Evolutionary conservation across 2,329 filamentous ascomycete species (phyloP).

Genomic region (Westerdykella sp.): DNA sequence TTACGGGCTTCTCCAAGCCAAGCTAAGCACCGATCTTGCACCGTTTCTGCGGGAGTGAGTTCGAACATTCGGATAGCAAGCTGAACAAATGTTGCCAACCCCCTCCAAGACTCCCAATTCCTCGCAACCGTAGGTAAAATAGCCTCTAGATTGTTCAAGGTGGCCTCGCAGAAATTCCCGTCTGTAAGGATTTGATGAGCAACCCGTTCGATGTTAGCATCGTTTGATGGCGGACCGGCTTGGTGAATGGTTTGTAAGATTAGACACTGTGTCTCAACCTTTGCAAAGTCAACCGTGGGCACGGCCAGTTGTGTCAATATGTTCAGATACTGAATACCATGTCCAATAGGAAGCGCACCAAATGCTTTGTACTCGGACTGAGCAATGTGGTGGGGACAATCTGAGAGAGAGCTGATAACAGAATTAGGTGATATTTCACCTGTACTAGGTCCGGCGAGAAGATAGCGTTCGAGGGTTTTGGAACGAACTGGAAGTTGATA

Average conservation of each 20-base stretch:
- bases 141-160: constrained; percentile 13
- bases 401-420: constrained; percentile 35
- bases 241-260: constrained; percentile 48
- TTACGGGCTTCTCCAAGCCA: constrained; percentile 31
- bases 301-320: constrained; percentile 47
- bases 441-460: constrained; percentile 29
- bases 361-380: constrained; percentile 52
- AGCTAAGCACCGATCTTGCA: constrained; percentile 22
- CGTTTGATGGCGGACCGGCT: constrained; percentile 35
- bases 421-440: constrained; percentile 42
- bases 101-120: constrained; percentile 37
- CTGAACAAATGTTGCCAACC: constrained; percentile 37
- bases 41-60: constrained; percentile 19
- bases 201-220: constrained; percentile 17
- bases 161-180: constrained; percentile 22
- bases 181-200: constrained; percentile 36
- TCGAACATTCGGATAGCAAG: constrained; percentile 43
- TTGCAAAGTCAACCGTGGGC: constrained; percentile 48
- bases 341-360: constrained; percentile 43
- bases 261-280: constrained; percentile 43
- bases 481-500: constrained; percentile 36
- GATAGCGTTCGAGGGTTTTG: constrained; percentile 37
- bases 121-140: constrained; percentile 6
- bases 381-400: constrained; percentile 46
- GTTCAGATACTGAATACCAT: constrained; percentile 51